Conservation (phyloP, 1,139 yeast species). For the Scheffersomyces titani region DNA sequence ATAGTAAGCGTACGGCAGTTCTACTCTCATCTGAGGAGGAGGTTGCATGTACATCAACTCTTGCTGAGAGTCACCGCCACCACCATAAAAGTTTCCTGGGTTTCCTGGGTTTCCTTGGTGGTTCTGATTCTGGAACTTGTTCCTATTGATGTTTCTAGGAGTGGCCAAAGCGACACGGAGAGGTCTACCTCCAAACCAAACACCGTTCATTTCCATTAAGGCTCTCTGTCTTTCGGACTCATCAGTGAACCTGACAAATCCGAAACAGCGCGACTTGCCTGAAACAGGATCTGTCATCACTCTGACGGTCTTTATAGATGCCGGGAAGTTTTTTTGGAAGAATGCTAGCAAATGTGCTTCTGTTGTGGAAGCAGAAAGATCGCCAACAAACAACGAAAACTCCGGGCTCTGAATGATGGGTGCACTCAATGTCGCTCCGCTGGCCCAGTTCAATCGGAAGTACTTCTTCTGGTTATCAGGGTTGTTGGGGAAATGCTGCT, state of each 20-base stretch:
- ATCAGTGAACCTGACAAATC: conserved; percentile 69
- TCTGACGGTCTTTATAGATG: conserved; percentile 65
- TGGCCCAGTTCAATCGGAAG: conserved; percentile 74
- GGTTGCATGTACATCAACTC: conserved; percentile 8
- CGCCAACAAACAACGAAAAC: conserved; percentile 75
- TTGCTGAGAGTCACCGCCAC: conserved; percentile 2
- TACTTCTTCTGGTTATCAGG: conserved; percentile 59
- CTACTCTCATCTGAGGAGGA: conserved; percentile 4
- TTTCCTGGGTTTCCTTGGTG: not conserved
- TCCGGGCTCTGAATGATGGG: conserved; percentile 55
- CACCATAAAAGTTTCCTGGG: conserved; percentile 1
- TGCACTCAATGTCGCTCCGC: conserved; percentile 60
- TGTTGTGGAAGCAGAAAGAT: conserved; percentile 69
- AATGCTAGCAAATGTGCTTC: conserved; percentile 69
- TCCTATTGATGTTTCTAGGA: conserved; percentile 36
- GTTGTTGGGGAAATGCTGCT: conserved; percentile 41
- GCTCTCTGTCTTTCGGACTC: conserved; percentile 67
- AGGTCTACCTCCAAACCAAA: conserved; percentile 73
- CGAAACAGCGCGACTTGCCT: conserved; percentile 74
- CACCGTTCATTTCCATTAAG: conserved; percentile 71
- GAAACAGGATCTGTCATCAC: conserved; percentile 77
- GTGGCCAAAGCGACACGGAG: conserved; percentile 73
- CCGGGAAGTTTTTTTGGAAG: conserved; percentile 61
- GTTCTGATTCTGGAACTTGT: conserved; percentile 2
- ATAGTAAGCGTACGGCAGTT: conserved; percentile 5